phyloP scores from a whole-genome alignment of 164 flowering plant species.

The Litsea cubeba region DNA sequence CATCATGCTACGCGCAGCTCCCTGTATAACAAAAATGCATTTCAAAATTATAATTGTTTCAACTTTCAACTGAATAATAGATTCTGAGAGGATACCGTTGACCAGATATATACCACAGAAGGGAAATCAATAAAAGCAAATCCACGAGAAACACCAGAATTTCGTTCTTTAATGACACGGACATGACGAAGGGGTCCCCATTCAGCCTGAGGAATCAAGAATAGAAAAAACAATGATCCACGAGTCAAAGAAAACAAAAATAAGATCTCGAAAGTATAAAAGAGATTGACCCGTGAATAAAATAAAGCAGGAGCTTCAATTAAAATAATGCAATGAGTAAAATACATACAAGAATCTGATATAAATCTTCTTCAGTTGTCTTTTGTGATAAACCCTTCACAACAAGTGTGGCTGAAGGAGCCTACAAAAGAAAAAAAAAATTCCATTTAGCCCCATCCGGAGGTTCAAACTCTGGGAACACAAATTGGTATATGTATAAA shows the following conservation, averaged over 20 bases:
- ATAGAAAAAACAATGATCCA: background rate
- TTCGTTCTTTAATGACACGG: conserved; percentile 90
- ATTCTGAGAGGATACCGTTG: background rate
- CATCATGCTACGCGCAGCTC: conserved; percentile 85
- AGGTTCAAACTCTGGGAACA: background rate
- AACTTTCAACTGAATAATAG: background rate
- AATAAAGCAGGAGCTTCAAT: background rate
- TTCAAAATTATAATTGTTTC: background rate
- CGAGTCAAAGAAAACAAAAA: background rate
- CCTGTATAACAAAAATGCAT: conserved; percentile 40
- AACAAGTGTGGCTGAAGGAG: conserved; percentile 93
- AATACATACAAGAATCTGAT: conserved; percentile 72
- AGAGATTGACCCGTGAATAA: background rate
- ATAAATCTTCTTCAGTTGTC: conserved; percentile 91
- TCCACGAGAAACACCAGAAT: conserved; percentile 90
- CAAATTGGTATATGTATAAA: no score
- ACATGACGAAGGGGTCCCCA: conserved; percentile 99
- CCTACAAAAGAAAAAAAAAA: conserved; percentile 34
- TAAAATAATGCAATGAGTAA: background rate
- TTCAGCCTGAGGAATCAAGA: conserved; percentile 57
- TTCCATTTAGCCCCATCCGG: background rate
- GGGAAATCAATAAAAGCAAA: conserved; percentile 98
- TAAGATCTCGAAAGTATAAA: background rate
- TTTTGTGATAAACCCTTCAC: conserved; percentile 96
- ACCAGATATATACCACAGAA: conserved; percentile 58